Conservation (phyloP, 2,329 filamentous ascomycete genomes). For the Microdochium trichocladiopsis region DNA sequence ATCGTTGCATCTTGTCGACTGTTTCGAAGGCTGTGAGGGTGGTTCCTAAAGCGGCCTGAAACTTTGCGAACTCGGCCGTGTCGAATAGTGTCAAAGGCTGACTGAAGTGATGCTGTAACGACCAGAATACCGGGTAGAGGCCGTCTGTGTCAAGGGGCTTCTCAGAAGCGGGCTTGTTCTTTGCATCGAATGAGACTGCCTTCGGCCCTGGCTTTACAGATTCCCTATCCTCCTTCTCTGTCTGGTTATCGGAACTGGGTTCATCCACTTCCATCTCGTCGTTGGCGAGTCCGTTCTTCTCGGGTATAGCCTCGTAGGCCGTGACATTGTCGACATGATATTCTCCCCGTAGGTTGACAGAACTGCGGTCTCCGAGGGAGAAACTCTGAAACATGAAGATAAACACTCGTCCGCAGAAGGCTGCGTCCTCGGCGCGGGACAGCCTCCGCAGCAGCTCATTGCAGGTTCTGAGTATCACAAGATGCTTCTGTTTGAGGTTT, state of each 20-base stretch:
- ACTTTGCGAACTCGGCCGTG: slow-evolving; percentile 63
- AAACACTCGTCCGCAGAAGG: slow-evolving; percentile 95
- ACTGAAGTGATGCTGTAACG: slow-evolving; percentile 84
- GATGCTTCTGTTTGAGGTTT: slow-evolving; percentile 74
- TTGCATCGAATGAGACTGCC: slow-evolving; percentile 34
- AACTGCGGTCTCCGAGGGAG: slow-evolving; percentile 91
- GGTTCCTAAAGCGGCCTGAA: slow-evolving; percentile 69
- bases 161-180: slow-evolving; percentile 32
- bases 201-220: slow-evolving; percentile 28
- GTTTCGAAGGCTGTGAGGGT: slow-evolving; percentile 49
- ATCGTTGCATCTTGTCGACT: slow-evolving; percentile 40
- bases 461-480: slow-evolving; percentile 87
- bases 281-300: slow-evolving; percentile 22
- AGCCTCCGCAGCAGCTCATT: slow-evolving; percentile 91
- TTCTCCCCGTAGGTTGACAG: slow-evolving; percentile 91
- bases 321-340: slow-evolving; percentile 96
- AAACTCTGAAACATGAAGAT: slow-evolving; percentile 99
- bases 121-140: slow-evolving; percentile 92
- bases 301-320: slow-evolving; percentile 58
- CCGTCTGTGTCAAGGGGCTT: slow-evolving; percentile 57
- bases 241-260: slow-evolving; percentile 21
- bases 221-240: slow-evolving; percentile 16
- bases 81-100: slow-evolving; percentile 81
- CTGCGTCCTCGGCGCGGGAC: slow-evolving; percentile 93
- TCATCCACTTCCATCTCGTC: slow-evolving; percentile 63